phyloP scores from a whole-genome alignment of 306 rosid species.

The Acacia confusa region DNA sequence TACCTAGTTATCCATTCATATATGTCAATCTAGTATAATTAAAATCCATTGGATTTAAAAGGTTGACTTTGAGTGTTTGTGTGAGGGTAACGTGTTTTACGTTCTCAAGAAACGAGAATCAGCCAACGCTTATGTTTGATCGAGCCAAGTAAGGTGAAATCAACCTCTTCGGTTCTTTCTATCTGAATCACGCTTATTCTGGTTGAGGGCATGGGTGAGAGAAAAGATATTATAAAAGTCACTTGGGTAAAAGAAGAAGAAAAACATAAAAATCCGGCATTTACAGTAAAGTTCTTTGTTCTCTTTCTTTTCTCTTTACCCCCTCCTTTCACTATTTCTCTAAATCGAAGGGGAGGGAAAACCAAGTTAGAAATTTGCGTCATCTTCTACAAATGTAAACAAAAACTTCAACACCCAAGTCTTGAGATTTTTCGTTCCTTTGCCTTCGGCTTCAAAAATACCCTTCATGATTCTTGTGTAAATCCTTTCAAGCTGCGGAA shows the following conservation, averaged over 20 bases:
- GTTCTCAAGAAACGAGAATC: neutral
- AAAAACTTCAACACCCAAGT: slow-evolving; percentile 65
- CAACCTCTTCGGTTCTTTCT: neutral
- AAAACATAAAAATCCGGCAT: slow-evolving; percentile 49
- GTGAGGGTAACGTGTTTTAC: neutral
- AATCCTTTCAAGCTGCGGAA: slow-evolving; percentile 89
- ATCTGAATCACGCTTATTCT: neutral
- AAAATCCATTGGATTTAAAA: no score
- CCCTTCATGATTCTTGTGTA: slow-evolving; percentile 88
- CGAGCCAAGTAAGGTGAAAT: neutral
- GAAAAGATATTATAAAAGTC: slow-evolving; percentile 34
- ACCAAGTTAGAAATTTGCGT: slow-evolving; percentile 64
- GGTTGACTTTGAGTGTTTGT: neutral
- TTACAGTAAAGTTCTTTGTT: slow-evolving; percentile 50
- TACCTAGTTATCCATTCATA: neutral
- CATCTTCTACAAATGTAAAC: slow-evolving; percentile 68
- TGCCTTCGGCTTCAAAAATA: slow-evolving; percentile 61
- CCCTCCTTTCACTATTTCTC: neutral
- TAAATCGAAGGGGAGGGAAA: slow-evolving; percentile 11
- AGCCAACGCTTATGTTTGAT: neutral
- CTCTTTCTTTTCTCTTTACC: neutral
- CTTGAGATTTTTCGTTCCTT: slow-evolving; percentile 49
- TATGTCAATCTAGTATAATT: neutral
- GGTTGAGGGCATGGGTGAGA: neutral
- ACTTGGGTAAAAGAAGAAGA: neutral